phyloP scores from a whole-genome alignment of 768 basidiomycete genomes.

The Austroboletus eburneus region DNA sequence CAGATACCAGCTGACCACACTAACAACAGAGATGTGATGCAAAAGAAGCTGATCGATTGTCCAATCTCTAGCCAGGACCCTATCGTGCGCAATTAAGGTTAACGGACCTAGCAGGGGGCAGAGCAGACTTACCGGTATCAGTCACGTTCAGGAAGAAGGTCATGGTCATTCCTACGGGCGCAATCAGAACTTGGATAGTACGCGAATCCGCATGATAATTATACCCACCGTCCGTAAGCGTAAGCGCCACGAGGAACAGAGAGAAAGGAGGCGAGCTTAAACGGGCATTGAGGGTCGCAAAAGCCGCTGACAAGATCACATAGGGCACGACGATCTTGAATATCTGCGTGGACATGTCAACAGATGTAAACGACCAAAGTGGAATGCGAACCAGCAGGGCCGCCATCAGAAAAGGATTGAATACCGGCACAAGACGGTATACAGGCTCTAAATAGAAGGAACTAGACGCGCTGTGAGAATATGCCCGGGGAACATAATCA shows the following conservation, averaged over 20 bases:
- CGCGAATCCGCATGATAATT: background rate
- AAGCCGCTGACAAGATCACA: background rate
- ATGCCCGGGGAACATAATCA: background rate
- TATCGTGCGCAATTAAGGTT: too few relatives aligned
- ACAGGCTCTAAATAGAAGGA: conserved; percentile 43
- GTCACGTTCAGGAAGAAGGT: background rate
- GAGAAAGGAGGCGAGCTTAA: background rate
- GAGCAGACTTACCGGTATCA: background rate
- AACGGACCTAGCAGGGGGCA: too few relatives aligned
- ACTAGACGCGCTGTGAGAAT: conserved; percentile 27
- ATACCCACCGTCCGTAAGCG: background rate
- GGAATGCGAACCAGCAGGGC: background rate
- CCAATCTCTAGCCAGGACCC: background rate
- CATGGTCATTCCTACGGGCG: background rate
- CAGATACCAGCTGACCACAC: background rate
- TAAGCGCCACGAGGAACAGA: background rate
- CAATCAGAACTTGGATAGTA: conserved; percentile 1
- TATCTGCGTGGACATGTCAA: background rate
- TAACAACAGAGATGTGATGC: background rate
- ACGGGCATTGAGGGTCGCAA: background rate
- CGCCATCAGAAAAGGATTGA: background rate
- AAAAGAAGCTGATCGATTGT: background rate
- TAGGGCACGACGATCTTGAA: background rate
- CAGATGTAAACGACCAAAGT: background rate
- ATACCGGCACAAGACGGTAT: background rate